phyloP scores from a whole-genome alignment of 345 rosid species.

The Pugionium cornutum region DNA sequence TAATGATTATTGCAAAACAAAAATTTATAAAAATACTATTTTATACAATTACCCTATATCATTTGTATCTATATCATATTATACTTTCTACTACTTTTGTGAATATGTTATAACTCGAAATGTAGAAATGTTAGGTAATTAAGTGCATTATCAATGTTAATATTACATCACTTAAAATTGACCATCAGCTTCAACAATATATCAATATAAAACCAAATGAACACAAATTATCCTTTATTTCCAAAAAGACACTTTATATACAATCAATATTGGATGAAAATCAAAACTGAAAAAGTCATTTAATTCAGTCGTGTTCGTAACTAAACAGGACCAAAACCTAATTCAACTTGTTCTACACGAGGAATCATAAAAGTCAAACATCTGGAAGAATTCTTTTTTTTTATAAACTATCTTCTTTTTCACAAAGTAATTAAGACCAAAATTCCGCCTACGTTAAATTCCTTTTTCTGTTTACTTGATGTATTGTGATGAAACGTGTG shows the following conservation, averaged over 20 bases:
- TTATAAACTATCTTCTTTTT: no score
- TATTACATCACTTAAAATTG: neutral
- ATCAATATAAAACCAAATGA: neutral
- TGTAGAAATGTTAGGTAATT: neutral
- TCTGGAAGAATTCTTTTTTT: slow-evolving; percentile 14
- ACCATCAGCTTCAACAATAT: neutral
- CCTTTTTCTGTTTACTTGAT: neutral
- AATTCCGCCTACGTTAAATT: neutral
- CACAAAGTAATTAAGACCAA: neutral
- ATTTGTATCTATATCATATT: no score
- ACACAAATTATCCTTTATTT: neutral
- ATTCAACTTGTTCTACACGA: neutral
- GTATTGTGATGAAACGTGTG: slow-evolving; percentile 36
- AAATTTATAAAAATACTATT: no score
- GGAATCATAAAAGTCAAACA: slow-evolving; percentile 15
- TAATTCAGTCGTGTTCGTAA: slow-evolving; percentile 1
- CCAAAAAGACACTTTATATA: neutral
- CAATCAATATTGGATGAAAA: no score
- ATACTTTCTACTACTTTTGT: no score
- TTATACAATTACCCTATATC: no score
- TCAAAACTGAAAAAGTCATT: neutral
- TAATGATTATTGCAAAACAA: no score
- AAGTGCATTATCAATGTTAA: no score
- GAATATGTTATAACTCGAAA: no score
- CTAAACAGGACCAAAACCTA: neutral